A percentile compares a stretch with the other conserved stretches of the same genome.
Conservation (phyloP, 2,329 filamentous ascomycete genomes). For the Stachybotrys elegans region DNA sequence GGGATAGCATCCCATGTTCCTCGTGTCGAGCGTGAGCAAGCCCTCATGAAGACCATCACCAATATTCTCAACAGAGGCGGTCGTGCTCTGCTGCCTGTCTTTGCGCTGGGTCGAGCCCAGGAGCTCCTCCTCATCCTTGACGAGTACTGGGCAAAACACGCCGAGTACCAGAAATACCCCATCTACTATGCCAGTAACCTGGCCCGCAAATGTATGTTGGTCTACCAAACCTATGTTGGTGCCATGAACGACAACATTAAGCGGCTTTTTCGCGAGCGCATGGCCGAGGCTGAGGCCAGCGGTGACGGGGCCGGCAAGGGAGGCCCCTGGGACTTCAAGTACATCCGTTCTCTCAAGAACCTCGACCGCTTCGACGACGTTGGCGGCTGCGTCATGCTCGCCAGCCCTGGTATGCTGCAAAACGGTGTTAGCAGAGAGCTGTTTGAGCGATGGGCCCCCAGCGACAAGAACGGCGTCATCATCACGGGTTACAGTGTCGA, state of each 20-base stretch:
- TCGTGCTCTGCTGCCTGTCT: conserved; percentile 89
- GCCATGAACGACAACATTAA: conserved; percentile 99
- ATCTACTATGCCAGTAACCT: conserved; percentile 98
- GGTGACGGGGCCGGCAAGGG: conserved; percentile 71
- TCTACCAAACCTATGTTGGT: conserved; percentile 96
- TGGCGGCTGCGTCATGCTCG: conserved; percentile 93
- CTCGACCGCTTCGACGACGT: conserved; percentile 95
- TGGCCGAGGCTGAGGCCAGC: conserved; percentile 81
- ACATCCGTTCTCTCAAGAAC: conserved; percentile 85
- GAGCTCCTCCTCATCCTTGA: conserved; percentile 92
- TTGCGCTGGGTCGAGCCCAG: conserved; percentile 88
- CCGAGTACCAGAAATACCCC: conserved; percentile 81
- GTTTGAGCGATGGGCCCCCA: conserved; percentile 92
- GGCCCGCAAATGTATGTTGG: conserved; percentile 94
- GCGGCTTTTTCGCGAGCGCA: conserved; percentile 83
- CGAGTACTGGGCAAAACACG: conserved; percentile 91
- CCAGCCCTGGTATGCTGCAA: conserved; percentile 96
- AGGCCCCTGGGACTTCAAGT: conserved; percentile 95
- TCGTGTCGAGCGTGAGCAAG: conserved; percentile 82
- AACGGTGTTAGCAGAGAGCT: conserved; percentile 91
- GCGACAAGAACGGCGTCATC: conserved; percentile 94
- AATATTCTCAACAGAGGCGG: conserved; percentile 86
- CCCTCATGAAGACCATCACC: conserved; percentile 93
- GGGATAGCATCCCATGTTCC: conserved; percentile 93
- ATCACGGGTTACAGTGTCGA: conserved; percentile 99